Evolutionary conservation across 2,329 filamentous ascomycete genomes (phyloP).

Genomic region (Diaporthe batatas): DNA sequence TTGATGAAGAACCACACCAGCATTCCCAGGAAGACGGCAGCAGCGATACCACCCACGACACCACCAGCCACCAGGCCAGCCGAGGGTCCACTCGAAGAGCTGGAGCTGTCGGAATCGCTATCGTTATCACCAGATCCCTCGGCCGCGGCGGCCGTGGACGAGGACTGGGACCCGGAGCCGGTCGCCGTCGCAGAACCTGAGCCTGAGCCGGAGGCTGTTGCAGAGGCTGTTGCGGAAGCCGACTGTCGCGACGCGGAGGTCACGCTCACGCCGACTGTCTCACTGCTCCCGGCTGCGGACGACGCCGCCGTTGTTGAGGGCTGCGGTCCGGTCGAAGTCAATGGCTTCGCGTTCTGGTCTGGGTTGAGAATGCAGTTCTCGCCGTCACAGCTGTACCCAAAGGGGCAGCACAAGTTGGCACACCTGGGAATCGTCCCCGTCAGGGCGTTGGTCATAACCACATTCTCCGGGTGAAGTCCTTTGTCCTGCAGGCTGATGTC

Average conservation of each 20-base stretch:
- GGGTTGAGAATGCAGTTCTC: constrained; percentile 65
- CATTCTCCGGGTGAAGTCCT: constrained; percentile 65
- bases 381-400: constrained; percentile 75
- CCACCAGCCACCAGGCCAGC: constrained; percentile 62
- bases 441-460: constrained; percentile 76
- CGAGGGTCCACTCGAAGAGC: constrained; percentile 48
- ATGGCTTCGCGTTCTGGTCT: constrained; percentile 60
- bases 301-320: constrained; percentile 45
- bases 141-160: constrained; percentile 44
- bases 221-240: constrained; percentile 39
- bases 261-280: constrained; percentile 39
- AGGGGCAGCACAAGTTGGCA: constrained; percentile 76
- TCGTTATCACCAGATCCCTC: constrained; percentile 45
- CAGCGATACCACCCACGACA: constrained; percentile 59
- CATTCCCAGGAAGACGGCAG: constrained; percentile 56
- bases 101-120: constrained; percentile 43
- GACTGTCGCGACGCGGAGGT: constrained; percentile 43
- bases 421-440: constrained; percentile 69
- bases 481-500: constrained; percentile 73
- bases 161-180: constrained; percentile 43
- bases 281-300: constrained; percentile 45
- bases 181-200: constrained; percentile 44
- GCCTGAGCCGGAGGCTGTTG: constrained; percentile 43
- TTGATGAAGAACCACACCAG: constrained; percentile 56
- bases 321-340: constrained; percentile 40